Evolutionary conservation across 306 rosid species (phyloP), one percentile per base, ranked within the genome.

Genomic region (Dalbergia oliveri): DNA sequence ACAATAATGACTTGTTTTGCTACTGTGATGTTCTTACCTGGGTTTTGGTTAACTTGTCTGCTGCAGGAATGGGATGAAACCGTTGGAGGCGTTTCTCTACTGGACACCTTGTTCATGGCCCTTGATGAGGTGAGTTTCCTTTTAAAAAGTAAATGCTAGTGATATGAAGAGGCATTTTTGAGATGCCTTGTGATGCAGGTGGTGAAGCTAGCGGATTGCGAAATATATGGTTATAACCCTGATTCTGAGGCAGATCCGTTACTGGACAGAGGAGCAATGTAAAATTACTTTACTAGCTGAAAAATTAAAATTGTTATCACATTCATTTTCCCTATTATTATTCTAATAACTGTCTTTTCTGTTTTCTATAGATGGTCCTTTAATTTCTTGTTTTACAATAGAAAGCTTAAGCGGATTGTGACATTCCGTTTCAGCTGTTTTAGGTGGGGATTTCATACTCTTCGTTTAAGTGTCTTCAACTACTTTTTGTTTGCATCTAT

Each of bases 21-120:
- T 39, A 6, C 56, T 9, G 12, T 37, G 33, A 43, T 59, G 61
- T 33, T 51, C 23, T 79, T 51, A 62, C 45, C 23, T 76, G 65
- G 49, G 76, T 83, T 64, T 74, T 71, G 78, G 77, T 69, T 80
- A 72, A 71, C 82, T 66, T 76, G 73, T 78, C 47, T 64, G 60
- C 84, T 82, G 83, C 88, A 95, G 99, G 99, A 91, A 80, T 95
- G 99, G 99, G 58, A 70, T 65, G 98, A 93, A 84, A 89, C 89
- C n/a, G 79, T 88, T 78, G 97, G 86, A 83, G 97, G 89, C 56
- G 72, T 53, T 84, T 87, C 96, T 79, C 80, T 95, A 69, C 93
- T 86, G 54, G 97, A 93, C 63, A 68, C 89, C 57, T 80, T 94
- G 80, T 89, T 85, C 85, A 91, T 86, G 91, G 96, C 97, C 75